Base-by-base conservation (phyloP, 179 eudicot genomes). In the Beta lomatogona region DNA sequence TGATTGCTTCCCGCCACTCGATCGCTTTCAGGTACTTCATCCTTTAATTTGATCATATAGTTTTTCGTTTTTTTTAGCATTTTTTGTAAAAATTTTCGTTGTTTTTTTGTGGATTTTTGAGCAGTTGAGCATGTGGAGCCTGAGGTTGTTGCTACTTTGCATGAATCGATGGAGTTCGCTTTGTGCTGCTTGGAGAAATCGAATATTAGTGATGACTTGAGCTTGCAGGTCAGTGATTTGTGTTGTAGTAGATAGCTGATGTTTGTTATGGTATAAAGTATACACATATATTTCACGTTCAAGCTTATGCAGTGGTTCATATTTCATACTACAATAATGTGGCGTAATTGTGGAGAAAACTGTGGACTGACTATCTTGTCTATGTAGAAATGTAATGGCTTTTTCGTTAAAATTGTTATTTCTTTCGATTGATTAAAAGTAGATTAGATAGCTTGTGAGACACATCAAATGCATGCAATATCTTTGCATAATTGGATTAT, bases 91-190 rank as follows among this genome's bases (percentile, higher is more conserved):
- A n/a, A 52, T 79, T 69, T 79, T 55, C 77, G 50, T 15, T 31
- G 44, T 65, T 61, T 22, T 84, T 13, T 82, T 7, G 80, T 73
- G 45, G 15, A 70, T 78, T 78, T 58, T 21, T 53, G 83, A 80
- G 87, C 87, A 97, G 98, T 91, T 80, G 97, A 94, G 89, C 93
- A 91, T 54, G 95, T 89, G 41, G 99, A 94, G 48, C 88, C 90
- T 21, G 79, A 89, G 77, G 83, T 92, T 75, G 83, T 91, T 54
- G 94, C 99, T 54, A 89, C 88, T 45, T 84, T 93, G 61, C 91
- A 90, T 57, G 87, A 90, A 79, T 90, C 96, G 9, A 79, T 97
- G 83, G 97, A 94, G 85, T 93, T 94, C 67, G 93, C 93, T 21
- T 72, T 93, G 82, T 89, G 92, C 82, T 91, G 84, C 83, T 86